Percentiles rank a stretch among this genome's conserved stretches.
Conservation (phyloP, 2,329 filamentous ascomycete species). For the Verticillium dahliae region DNA sequence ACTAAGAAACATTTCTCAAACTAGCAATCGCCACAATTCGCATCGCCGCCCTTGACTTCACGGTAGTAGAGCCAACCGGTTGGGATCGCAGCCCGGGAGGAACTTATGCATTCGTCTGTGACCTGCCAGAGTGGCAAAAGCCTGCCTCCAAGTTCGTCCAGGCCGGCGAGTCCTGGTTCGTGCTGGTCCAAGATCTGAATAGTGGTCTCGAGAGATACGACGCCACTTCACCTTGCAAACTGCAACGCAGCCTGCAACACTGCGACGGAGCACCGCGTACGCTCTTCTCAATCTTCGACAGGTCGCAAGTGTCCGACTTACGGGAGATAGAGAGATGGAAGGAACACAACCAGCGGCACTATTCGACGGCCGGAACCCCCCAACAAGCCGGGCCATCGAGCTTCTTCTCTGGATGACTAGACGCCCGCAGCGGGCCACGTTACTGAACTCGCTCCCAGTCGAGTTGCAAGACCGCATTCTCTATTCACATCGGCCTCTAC, state of each 20-base stretch:
- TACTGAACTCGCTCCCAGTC: neutral
- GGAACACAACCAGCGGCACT: neutral
- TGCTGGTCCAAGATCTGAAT: neutral
- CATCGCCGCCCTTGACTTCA: neutral
- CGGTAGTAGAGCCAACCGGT: neutral
- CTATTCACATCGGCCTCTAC: neutral
- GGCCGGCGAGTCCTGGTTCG: neutral
- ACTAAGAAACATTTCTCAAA: neutral
- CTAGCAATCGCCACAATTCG: neutral
- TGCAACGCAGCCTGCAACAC: neutral
- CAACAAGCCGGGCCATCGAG: neutral
- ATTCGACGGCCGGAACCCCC: neutral
- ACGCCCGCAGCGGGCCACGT: neutral
- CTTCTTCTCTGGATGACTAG: neutral
- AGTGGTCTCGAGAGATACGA: neutral
- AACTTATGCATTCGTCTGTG: neutral
- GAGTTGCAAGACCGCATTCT: neutral
- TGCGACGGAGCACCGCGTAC: neutral
- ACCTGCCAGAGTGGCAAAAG: neutral
- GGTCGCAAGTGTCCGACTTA: neutral
- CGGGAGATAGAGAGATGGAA: neutral
- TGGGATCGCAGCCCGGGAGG: neutral
- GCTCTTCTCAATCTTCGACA: neutral
- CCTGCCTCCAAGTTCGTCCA: neutral
- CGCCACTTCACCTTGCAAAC: neutral